Conservation (phyloP, 163 green algal species). For the Chloromonas sp. region DNA sequence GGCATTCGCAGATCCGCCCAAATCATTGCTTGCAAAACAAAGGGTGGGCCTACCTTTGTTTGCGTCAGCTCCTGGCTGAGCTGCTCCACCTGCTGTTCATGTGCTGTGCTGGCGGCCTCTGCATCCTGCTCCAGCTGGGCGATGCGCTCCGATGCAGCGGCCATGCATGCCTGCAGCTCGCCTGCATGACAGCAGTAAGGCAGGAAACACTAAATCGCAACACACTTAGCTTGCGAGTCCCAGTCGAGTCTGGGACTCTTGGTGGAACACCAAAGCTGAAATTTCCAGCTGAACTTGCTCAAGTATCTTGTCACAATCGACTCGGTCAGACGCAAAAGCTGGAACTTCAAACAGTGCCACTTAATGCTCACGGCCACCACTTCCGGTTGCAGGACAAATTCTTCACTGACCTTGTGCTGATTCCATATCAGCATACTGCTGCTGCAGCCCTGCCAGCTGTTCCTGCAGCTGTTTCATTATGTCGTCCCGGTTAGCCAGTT, state of each 20-base stretch:
- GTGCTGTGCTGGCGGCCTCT: conserved; percentile 27
- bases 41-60: background rate
- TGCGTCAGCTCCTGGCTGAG: background rate
- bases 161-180: conserved; percentile 63
- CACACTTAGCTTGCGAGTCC: too few relatives aligned
- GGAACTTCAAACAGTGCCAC: too few relatives aligned
- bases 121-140: conserved; percentile 57
- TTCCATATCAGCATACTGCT: conserved; percentile 15
- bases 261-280: too few relatives aligned
- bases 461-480: conserved; percentile 15
- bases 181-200: conserved; percentile 28
- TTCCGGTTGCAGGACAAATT: too few relatives aligned
- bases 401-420: conserved; percentile 1
- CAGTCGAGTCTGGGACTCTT: too few relatives aligned
- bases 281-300: too few relatives aligned
- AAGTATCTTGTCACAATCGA: too few relatives aligned
- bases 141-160: conserved; percentile 59
- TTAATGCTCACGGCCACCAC: too few relatives aligned
- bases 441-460: conserved; percentile 5
- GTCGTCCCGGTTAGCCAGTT: conserved; percentile 1
- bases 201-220: too few relatives aligned
- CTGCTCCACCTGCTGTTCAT: conserved; percentile 23
- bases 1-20: too few relatives aligned
- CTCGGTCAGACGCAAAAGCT: too few relatives aligned
- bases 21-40: too few relatives aligned